Evolutionary conservation across 2,329 filamentous ascomycete genomes (phyloP).

Genomic region (Penicillium digitatum): DNA sequence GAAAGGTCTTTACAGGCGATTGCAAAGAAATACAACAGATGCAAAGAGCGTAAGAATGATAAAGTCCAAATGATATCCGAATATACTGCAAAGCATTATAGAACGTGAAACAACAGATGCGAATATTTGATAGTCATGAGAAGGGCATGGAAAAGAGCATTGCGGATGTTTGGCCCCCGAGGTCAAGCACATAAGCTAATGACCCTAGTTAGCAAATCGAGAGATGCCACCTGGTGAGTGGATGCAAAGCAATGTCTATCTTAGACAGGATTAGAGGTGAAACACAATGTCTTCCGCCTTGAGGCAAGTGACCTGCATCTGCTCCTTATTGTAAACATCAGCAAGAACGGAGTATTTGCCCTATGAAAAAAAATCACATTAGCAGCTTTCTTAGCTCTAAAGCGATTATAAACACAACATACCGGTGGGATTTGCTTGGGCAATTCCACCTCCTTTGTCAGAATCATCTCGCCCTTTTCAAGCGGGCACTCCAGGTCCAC

Average conservation of each 20-base stretch:
- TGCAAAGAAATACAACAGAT: background rate
- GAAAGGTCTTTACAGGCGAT: background rate
- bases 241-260: constrained; percentile 13
- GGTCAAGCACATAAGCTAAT: constrained; percentile 3
- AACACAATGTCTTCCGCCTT: constrained; percentile 54
- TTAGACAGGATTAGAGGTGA: constrained; percentile 13
- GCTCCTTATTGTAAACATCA: constrained; percentile 72
- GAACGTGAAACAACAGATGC: constrained; percentile 6
- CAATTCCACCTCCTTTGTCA: constrained; percentile 79
- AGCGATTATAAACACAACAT: constrained; percentile 42
- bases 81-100: constrained; percentile 1
- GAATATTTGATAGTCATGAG: constrained; percentile 14
- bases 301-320: constrained; percentile 78
- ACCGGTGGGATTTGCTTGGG: constrained; percentile 86
- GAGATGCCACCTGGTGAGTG: constrained; percentile 12
- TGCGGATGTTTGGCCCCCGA: background rate
- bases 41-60: background rate
- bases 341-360: constrained; percentile 87
- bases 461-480: constrained; percentile 66
- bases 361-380: constrained; percentile 43
- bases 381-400: background rate
- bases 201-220: background rate
- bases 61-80: constrained; percentile 8
- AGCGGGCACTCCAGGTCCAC: constrained; percentile 88
- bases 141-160: constrained; percentile 13